phyloP scores from a whole-genome alignment of 176 grass and related monocot species.

The Cenchrus americanus region DNA sequence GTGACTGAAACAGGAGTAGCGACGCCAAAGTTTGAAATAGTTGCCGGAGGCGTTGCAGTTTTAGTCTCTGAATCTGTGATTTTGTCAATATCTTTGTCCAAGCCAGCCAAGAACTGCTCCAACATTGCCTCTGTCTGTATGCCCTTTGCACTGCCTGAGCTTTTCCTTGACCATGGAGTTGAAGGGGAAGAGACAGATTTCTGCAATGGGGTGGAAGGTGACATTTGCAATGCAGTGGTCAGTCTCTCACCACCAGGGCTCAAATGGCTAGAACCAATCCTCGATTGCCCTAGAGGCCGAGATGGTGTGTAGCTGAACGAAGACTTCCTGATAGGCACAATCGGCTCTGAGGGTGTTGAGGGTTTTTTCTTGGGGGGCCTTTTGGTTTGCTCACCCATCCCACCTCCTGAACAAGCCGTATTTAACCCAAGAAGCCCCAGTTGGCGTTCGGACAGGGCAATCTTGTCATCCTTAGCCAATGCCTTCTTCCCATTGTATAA shows the following conservation, averaged over 20 bases:
- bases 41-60: slow-evolving; percentile 58
- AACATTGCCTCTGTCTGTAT: slow-evolving; percentile 89
- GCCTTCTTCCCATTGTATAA: slow-evolving; percentile 54
- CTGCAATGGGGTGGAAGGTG: slow-evolving; percentile 62
- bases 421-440: slow-evolving; percentile 67
- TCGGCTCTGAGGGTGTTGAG: slow-evolving; percentile 64
- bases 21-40: slow-evolving; percentile 57
- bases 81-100: slow-evolving; percentile 73
- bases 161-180: slow-evolving; percentile 90
- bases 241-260: slow-evolving; percentile 68
- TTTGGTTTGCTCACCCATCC: slow-evolving; percentile 54
- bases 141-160: slow-evolving; percentile 72
- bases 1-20: slow-evolving; percentile 71
- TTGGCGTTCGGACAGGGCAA: slow-evolving; percentile 59
- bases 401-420: slow-evolving; percentile 13
- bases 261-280: slow-evolving; percentile 60
- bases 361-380: slow-evolving; percentile 77
- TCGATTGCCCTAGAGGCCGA: slow-evolving; percentile 38
- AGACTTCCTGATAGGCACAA: slow-evolving; percentile 78
- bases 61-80: slow-evolving; percentile 62
- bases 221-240: slow-evolving; percentile 52
- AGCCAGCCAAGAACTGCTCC: slow-evolving; percentile 75
- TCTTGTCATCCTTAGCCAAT: slow-evolving; percentile 51
- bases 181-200: slow-evolving; percentile 68
- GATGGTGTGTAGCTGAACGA: slow-evolving; percentile 85